Base-by-base conservation (phyloP, 371 early-diverging fungal genomes). In the Mucor lusitanicus region DNA sequence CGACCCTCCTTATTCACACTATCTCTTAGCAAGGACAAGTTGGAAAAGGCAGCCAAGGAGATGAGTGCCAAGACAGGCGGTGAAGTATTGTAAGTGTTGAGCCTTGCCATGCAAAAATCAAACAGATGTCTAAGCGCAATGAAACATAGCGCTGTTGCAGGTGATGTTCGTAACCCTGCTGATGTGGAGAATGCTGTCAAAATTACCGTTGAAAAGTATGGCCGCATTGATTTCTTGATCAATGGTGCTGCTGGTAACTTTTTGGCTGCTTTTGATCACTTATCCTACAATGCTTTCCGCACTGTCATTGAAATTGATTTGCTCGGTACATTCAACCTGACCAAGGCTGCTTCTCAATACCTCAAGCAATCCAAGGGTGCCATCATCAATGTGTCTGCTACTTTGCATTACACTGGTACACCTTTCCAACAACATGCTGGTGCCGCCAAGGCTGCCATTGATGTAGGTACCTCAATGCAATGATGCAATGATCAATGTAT, bases 181-280 rank as follows among this genome's bases (percentile, higher is more conserved):
- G 85, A 88, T 59, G 67, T 92, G 17, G 86, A 87, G 59, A 76
- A 65, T n/a, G 94, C 88, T 5, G 84, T 92, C 21, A 75, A 87
- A 33, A 73, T 79, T 61, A 82, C 90, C 15, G 70, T 86, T 12
- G 91, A 89, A 30, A 79, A 79, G 59, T 92, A 81, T 64, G 93
- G 93, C 6, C 78, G 84, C n/a, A 86, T 94, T 57, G 94, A 94
- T 77, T 80, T 60, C 60, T 73, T 84, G 61, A 85, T 85, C 69
- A 79, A 79, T 53, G 85, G 85, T 55, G 91, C 90, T 27, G 93
- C 94, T 15, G 94, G 94, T 48, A 94, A 94, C 76, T 94, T 94
- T 70, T 78, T 94, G 61, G 82, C 90, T 13, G 79, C 91, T 37
- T 86, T 86, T 54, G 85, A 88, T 46, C 69, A 85, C 40, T 79